phyloP scores from a whole-genome alignment of 179 eudicot species.

The Nepenthes alata region DNA sequence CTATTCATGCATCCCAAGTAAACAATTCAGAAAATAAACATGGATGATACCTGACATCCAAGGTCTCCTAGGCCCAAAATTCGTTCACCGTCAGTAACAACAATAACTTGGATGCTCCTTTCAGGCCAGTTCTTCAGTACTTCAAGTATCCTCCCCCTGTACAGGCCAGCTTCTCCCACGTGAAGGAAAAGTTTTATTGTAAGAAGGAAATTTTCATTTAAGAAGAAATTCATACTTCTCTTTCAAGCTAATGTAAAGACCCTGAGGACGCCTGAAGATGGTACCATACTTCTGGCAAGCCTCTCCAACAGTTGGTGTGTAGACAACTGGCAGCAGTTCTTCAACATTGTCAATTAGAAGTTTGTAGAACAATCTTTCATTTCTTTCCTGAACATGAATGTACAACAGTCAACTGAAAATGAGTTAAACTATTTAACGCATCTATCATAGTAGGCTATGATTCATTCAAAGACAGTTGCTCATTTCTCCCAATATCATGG shows the following conservation, averaged over 20 bases:
- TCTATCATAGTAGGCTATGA: not conserved
- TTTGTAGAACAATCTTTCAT: conserved; percentile 89
- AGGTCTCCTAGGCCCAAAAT: conserved; percentile 96
- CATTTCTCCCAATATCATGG: no score
- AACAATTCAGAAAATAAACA: not conserved
- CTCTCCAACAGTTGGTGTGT: conserved; percentile 96
- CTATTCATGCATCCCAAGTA: not conserved
- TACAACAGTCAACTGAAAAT: not conserved
- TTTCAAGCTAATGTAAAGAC: conserved; percentile 79
- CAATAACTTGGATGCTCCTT: conserved; percentile 80
- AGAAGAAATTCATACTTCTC: conserved; percentile 50
- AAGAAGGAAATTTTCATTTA: not conserved
- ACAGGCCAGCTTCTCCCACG: conserved; percentile 5
- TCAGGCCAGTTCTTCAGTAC: conserved; percentile 91
- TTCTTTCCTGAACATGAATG: conserved; percentile 52
- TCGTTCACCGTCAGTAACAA: conserved; percentile 91
- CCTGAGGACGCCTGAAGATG: conserved; percentile 88
- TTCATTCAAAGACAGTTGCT: not conserved
- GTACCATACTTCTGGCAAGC: conserved; percentile 95
- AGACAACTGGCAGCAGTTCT: conserved; percentile 85
- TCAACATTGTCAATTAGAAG: conserved; percentile 93
- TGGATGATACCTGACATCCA: conserved; percentile 65
- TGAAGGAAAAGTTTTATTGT: not conserved
- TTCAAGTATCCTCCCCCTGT: conserved; percentile 83
- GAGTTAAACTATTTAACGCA: not conserved